Percentiles rank a stretch among this genome's conserved stretches.
Conservation (phyloP, 306 rosid genomes). For the Cicer cuneatum region DNA sequence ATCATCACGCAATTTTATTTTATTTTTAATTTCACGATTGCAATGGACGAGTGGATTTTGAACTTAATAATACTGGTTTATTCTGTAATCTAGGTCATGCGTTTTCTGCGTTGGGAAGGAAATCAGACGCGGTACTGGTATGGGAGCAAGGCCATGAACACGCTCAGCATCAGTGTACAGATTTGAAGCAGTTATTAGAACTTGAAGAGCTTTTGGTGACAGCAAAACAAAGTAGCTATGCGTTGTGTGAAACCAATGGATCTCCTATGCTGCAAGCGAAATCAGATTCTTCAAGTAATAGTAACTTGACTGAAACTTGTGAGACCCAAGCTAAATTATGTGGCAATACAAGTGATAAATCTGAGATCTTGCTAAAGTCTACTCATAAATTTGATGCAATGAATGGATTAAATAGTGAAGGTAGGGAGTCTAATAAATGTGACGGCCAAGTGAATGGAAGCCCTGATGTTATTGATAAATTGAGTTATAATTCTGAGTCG, state of each 20-base stretch:
- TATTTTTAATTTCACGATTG: neutral
- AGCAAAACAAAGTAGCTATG: constrained; percentile 57
- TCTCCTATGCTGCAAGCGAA: constrained; percentile 44
- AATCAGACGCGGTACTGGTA: constrained; percentile 75
- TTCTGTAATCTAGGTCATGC: constrained; percentile 68
- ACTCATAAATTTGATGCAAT: constrained; percentile 48
- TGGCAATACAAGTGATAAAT: constrained; percentile 51
- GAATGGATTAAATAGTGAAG: constrained; percentile 56
- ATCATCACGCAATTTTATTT: neutral
- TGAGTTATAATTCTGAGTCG: constrained; percentile 66
- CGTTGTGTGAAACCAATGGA: constrained; percentile 46
- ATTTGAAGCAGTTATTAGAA: constrained; percentile 86
- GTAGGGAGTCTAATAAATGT: constrained; percentile 49
- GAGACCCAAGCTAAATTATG: constrained; percentile 48
- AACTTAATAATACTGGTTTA: constrained; percentile 26
- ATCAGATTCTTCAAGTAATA: constrained; percentile 46
- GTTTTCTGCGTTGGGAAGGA: constrained; percentile 76
- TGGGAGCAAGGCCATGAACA: constrained; percentile 91
- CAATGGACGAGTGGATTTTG: constrained; percentile 15
- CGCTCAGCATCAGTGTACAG: constrained; percentile 73
- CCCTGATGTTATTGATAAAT: constrained; percentile 57
- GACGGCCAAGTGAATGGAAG: constrained; percentile 60
- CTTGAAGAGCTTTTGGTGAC: constrained; percentile 74
- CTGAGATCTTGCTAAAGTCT: constrained; percentile 56
- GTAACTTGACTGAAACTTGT: constrained; percentile 46